Base-by-base conservation (phyloP, 2,329 filamentous ascomycete genomes). In the Hypoxylon sp. region DNA sequence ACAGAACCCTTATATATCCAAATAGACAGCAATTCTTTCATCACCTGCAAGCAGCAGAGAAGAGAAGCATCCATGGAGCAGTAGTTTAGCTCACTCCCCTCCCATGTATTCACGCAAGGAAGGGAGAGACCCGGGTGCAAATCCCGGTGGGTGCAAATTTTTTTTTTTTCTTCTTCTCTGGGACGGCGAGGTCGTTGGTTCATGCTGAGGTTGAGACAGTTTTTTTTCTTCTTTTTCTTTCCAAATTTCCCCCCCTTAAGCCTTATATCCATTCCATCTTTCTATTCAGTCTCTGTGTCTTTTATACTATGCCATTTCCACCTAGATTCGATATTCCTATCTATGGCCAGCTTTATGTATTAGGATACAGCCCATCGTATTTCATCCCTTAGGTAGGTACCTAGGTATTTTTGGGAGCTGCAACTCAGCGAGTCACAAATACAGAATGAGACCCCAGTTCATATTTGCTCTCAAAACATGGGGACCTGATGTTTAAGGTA, bases 81-180 rank as follows among this genome's bases (percentile, higher is more conserved):
- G 74, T 70, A 75, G 74, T 76, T 30, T 72, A 75, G 73, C 72
- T 70, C 65, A 60, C 67, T 74, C 70, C 71, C 68, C 72, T 72
- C 72, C 73, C 73, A n/a, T n/a, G n/a, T n/a, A n/a, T n/a, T n/a
- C n/a, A 71, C 1, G 46, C 27, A 6, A 29, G 57, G 0, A 58
- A 73, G 70, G 74, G 69, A 74, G 67, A 63, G 69, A 74, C 74
- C 69, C 58, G 74, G 71, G 75, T 77, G 73, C 75, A 71, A 77
- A 71, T 75, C 75, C 72, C 72, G 73, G 71, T 63, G 58, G 70
- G 45, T 68, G 74, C 73, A 76, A 48, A 14, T 61, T 47, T 53
- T 60, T 16, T 61, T 47, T 53, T 60, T 59, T 55, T 57, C 45
- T 58, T 52, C 39, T 39, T 50, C n/a, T 46, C 14, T 14, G 14